Conservation (phyloP, 306 rosid species). For the Crataegus laevigata region DNA sequence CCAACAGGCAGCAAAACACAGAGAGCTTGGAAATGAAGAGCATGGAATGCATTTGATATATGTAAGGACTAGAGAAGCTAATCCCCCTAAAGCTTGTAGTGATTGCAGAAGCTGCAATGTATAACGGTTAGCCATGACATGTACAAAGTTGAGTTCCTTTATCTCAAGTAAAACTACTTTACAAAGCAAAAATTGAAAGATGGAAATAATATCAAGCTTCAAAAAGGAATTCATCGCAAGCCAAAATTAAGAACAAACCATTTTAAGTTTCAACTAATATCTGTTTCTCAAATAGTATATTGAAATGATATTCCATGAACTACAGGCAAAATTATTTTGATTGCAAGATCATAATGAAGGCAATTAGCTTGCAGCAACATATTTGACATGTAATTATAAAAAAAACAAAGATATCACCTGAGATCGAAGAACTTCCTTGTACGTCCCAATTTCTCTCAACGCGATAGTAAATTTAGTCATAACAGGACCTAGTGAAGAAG, state of each 20-base stretch:
- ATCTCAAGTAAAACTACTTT: not conserved
- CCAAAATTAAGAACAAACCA: not conserved
- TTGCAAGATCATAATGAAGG: not conserved
- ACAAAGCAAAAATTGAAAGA: not conserved
- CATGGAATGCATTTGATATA: not conserved
- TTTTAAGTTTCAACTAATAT: not conserved
- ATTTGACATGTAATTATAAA: not conserved
- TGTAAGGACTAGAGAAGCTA: not conserved
- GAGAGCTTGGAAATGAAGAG: not conserved
- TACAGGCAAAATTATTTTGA: not conserved
- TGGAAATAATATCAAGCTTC: not conserved
- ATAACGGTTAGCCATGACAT: not conserved
- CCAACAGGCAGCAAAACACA: not conserved
- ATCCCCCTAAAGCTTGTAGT: not conserved
- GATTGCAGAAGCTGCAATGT: not conserved
- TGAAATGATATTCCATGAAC: not conserved
- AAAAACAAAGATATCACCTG: slow-evolving; percentile 46
- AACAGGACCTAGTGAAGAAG: slow-evolving; percentile 68
- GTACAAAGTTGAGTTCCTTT: not conserved
- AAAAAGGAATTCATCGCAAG: not conserved
- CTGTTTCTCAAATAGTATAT: not conserved
- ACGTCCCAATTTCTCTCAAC: slow-evolving; percentile 95
- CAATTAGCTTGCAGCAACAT: not conserved
- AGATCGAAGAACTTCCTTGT: slow-evolving; percentile 98
- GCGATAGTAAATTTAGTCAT: slow-evolving; percentile 99